Base-by-base conservation (phyloP, 108 stramenopile genomes). In the Skeletonema grethae region DNA sequence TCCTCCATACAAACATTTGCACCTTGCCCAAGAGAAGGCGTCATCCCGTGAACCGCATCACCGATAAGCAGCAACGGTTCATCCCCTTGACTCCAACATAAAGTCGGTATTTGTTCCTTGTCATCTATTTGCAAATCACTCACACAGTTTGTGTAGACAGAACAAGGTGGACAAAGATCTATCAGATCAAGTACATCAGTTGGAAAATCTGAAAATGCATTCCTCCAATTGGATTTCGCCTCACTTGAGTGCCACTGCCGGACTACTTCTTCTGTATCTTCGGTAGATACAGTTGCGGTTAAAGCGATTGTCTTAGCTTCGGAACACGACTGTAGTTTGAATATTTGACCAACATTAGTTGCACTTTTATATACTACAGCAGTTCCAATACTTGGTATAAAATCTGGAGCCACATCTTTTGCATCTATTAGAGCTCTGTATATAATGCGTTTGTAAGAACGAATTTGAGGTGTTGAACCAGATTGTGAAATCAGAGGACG, bases 1-100 rank as follows among this genome's bases (percentile, higher is more conserved):
- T 68, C 67, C 67, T 68, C 67, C 25, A 68, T 15, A 16, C 58
- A 58, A 58, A 69, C 32, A 35, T 61, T 61, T 10, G 67, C 67
- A 10, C 67, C 67, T 20, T 69, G 67, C 6, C 58, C 67, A 0
- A 69, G 4, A 2, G 57, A 60, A 1, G 67, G 67, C 5, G 67
- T 61, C 67, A 61, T 69, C 3, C 28, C 36, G 36, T 69, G 67
- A 0, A 60, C 67, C 3, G 67, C 67, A 61, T 69, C 67, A 6
- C 67, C 67, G 6, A 69, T 20, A 24, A 69, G 41, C 4, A 69
- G 6, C 15, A 64, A 5, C 16, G 63, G 62, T 9, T 60, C 67
- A 22, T 43, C 10, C 13, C 60, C 60, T 15, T 61, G 36, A 20
- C 38, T 53, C 64, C 64, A 65, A 8, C 24, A 34, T 16, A 61